A percentile compares a stretch with the other conserved stretches of the same genome.
These are phyloP conservation scores for Ogataea philodendri DNA, from an alignment of 805 yeast species.

Conservation along the genomic window DNA sequence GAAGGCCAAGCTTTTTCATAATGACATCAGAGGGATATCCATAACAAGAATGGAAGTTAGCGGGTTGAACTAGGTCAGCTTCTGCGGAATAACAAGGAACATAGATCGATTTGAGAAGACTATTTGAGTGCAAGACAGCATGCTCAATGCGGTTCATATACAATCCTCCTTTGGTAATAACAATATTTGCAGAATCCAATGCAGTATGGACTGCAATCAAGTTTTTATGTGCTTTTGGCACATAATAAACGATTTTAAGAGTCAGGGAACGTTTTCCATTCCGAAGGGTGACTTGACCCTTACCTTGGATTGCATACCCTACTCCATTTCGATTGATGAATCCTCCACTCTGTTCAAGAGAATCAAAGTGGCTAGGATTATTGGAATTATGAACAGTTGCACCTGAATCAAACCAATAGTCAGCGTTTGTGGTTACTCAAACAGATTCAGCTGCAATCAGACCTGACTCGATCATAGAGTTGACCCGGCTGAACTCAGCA, in stretches of 20 bases:
- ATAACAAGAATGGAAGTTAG: too few relatives aligned
- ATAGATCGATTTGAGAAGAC: too few relatives aligned
- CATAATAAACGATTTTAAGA: not conserved
- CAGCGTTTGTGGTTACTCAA: too few relatives aligned
- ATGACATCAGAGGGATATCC: too few relatives aligned
- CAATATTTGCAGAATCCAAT: not conserved
- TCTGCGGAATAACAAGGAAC: too few relatives aligned
- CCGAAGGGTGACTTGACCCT: not conserved
- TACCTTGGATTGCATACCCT: not conserved
- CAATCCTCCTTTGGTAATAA: not conserved
- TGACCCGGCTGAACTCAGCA: too few relatives aligned
- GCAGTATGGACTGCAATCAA: too few relatives aligned
- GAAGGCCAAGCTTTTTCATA: too few relatives aligned
- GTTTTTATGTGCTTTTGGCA: slow-evolving; percentile 1
- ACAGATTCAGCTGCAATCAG: too few relatives aligned
- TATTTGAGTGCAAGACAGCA: too few relatives aligned
- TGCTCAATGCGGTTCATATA: not conserved
- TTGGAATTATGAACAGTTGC: slow-evolving; percentile 5
- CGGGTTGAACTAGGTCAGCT: too few relatives aligned
- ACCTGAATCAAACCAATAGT: slow-evolving; percentile 6
- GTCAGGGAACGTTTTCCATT: not conserved
- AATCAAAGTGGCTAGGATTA: slow-evolving; percentile 3
- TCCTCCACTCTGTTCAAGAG: not conserved
- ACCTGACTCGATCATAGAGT: too few relatives aligned
- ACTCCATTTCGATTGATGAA: not conserved